Conservation (phyloP, 306 rosid genomes). For the Betula pendula region DNA sequence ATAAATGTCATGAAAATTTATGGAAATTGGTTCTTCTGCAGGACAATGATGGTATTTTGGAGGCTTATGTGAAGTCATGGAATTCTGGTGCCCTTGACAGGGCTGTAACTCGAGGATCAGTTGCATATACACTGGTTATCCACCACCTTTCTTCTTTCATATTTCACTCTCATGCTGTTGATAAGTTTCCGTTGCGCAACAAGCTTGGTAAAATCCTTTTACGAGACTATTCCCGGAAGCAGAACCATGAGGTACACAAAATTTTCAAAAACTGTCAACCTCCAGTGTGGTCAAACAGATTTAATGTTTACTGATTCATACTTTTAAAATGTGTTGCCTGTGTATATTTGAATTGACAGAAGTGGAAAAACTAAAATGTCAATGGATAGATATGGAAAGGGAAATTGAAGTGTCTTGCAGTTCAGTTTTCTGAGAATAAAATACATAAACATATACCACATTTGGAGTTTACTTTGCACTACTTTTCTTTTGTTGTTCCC, state of each 20-base stretch:
- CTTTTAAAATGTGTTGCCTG: background rate
- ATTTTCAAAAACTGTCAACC: too few relatives aligned
- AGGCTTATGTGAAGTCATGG: conserved; percentile 86
- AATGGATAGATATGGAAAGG: background rate
- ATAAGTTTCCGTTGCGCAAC: conserved; percentile 62
- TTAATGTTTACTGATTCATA: background rate
- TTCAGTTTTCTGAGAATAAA: too few relatives aligned
- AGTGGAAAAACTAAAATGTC: background rate
- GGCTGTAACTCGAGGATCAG: conserved; percentile 74
- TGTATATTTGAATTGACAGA: background rate
- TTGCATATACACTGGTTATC: conserved; percentile 57
- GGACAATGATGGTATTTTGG: conserved; percentile 72
- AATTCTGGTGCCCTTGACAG: conserved; percentile 80
- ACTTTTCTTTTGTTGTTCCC: conserved; percentile 12
- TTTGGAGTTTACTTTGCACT: background rate
- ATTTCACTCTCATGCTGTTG: conserved; percentile 40
- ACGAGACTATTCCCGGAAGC: conserved; percentile 70
- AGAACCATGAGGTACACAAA: conserved; percentile 69
- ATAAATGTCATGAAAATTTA: background rate
- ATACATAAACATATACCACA: background rate
- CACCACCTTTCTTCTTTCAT: conserved; percentile 85
- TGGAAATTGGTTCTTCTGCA: conserved; percentile 40
- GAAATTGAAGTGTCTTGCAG: too few relatives aligned
- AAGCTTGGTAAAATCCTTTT: conserved; percentile 72
- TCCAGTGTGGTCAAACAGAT: background rate